Conservation (phyloP, 768 basidiomycete genomes). For the Suillus spraguei region DNA sequence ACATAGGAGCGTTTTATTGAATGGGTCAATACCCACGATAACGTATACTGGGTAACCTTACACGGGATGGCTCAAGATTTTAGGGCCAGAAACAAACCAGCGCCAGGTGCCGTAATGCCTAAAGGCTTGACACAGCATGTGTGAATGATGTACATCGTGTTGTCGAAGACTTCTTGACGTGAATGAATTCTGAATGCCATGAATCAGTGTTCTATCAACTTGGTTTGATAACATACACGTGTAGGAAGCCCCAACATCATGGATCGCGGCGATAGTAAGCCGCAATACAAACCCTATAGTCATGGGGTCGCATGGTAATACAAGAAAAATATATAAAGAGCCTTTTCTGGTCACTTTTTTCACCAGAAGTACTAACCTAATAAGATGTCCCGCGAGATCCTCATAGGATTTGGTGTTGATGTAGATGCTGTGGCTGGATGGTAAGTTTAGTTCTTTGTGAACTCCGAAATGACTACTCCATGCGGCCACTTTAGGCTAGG, state of each 20-base stretch:
- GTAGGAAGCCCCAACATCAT: not conserved
- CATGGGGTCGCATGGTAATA: not conserved
- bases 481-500: conserved; percentile 48
- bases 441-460: conserved; percentile 29
- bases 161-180: conserved; percentile 5
- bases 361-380: not conserved
- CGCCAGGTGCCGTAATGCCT: conserved; percentile 58
- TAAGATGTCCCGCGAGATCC: conserved; percentile 52
- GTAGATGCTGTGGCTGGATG: conserved; percentile 77
- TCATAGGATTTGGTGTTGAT: conserved; percentile 65
- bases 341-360: no score
- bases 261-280: not conserved
- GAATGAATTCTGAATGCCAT: not conserved
- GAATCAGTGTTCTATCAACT: not conserved
- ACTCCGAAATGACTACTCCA: conserved; percentile 1
- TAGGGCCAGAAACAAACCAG: conserved; percentile 50
- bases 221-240: conserved; percentile 6
- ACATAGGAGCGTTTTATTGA: conserved; percentile 69
- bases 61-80: conserved; percentile 68
- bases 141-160: not conserved
- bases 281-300: not conserved
- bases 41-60: conserved; percentile 73
- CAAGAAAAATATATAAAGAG: conserved; percentile 4
- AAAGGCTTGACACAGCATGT: conserved; percentile 33
- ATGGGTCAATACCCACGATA: conserved; percentile 71